Percentiles rank a stretch among this genome's conserved stretches.
These are phyloP conservation scores for Penicillium thymicola DNA, from an alignment of 2,329 filamentous ascomycete genomes.

Conservation along the genomic window DNA sequence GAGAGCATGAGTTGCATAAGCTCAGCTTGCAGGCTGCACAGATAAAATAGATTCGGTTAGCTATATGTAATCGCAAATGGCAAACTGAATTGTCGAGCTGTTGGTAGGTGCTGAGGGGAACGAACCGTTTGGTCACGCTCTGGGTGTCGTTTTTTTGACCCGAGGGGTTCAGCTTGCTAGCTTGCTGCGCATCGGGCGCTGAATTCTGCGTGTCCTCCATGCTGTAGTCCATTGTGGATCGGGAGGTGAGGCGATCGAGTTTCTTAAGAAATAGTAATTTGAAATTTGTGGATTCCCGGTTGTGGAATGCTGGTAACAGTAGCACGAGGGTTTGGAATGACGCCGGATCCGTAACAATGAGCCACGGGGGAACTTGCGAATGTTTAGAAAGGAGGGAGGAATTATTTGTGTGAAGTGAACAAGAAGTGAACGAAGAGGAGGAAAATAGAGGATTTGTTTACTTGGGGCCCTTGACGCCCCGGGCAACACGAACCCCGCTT, in stretches of 20 bases:
- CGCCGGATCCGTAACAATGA: constrained; percentile 4
- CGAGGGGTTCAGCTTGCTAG: constrained; percentile 57
- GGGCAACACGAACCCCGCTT: constrained; percentile 8
- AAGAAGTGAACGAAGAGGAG: neutral
- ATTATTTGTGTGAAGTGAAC: neutral
- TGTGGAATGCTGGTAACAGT: constrained; percentile 6
- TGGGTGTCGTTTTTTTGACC: constrained; percentile 63
- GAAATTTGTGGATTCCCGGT: neutral
- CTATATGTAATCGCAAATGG: neutral
- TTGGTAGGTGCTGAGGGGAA: constrained; percentile 4
- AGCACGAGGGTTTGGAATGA: constrained; percentile 7
- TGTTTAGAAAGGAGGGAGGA: neutral
- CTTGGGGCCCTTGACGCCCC: constrained; percentile 4
- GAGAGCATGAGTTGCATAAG: constrained; percentile 98
- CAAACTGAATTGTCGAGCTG: neutral
- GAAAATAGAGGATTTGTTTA: constrained; percentile 5
- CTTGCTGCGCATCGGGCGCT: constrained; percentile 59
- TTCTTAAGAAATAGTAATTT: neutral
- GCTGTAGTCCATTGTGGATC: constrained; percentile 50
- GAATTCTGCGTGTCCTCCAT: constrained; percentile 67
- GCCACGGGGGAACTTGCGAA: neutral
- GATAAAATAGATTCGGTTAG: neutral
- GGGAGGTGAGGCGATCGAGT: neutral
- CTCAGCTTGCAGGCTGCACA: constrained; percentile 81
- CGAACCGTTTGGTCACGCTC: constrained; percentile 74